Conservation (phyloP, 768 basidiomycete genomes). For the Tephrocybe rancida region DNA sequence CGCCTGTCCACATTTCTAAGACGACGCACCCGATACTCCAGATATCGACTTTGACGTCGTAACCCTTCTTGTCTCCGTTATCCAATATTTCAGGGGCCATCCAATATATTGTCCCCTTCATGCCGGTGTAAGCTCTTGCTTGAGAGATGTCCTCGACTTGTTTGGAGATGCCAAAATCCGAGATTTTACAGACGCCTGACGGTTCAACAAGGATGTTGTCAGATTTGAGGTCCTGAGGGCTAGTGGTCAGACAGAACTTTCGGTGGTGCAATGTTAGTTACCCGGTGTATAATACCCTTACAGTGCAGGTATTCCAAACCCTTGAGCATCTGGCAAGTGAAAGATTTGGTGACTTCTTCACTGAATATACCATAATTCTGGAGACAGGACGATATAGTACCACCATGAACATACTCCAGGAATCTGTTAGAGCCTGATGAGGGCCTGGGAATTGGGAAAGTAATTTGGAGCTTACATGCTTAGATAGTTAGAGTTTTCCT, state of each 20-base stretch:
- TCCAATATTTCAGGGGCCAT: slow-evolving; percentile 92
- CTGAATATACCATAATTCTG: slow-evolving; percentile 81
- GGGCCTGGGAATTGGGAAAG: not conserved
- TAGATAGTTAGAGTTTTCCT: slow-evolving; percentile 70
- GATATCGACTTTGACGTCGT: slow-evolving; percentile 94
- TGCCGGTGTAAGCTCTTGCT: slow-evolving; percentile 67
- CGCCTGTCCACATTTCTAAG: slow-evolving; percentile 95
- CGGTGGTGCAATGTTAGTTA: slow-evolving; percentile 28
- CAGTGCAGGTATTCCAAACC: slow-evolving; percentile 89
- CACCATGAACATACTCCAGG: slow-evolving; percentile 94
- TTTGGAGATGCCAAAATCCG: slow-evolving; percentile 97
- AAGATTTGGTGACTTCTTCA: slow-evolving; percentile 83
- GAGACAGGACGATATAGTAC: slow-evolving; percentile 82
- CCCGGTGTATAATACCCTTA: slow-evolving; percentile 84
- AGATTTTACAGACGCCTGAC: slow-evolving; percentile 88
- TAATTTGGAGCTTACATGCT: slow-evolving; percentile 65
- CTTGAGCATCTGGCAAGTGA: slow-evolving; percentile 82
- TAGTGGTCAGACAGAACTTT: not conserved
- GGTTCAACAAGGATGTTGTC: slow-evolving; percentile 93
- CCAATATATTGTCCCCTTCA: slow-evolving; percentile 94
- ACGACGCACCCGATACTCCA: slow-evolving; percentile 95
- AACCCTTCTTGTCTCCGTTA: slow-evolving; percentile 64
- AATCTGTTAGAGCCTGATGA: slow-evolving; percentile 54
- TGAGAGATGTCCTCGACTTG: slow-evolving; percentile 67
- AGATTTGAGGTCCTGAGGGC: slow-evolving; percentile 81